phyloP scores from a whole-genome alignment of 192 early-diverging fungal genomes.

The Coemansia sp. region DNA sequence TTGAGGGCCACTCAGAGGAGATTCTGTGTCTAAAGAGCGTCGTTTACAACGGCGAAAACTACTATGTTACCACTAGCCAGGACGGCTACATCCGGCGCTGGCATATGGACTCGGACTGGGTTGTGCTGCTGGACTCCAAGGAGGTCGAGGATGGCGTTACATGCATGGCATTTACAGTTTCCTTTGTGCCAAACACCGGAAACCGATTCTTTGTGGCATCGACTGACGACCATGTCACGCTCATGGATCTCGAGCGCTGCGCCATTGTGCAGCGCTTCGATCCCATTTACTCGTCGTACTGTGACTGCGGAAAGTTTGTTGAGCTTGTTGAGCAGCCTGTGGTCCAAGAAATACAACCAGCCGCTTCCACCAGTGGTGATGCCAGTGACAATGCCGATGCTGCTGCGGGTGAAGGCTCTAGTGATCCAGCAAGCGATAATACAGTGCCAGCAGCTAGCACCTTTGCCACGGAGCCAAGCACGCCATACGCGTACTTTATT shows the following conservation, averaged over 20 bases:
- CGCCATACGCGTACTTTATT: slow-evolving; percentile 76
- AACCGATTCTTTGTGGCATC: slow-evolving; percentile 92
- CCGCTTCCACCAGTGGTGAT: slow-evolving; percentile 6
- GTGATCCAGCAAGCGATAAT: background rate
- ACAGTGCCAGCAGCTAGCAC: background rate
- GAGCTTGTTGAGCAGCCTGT: slow-evolving; percentile 61
- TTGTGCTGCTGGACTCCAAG: slow-evolving; percentile 61
- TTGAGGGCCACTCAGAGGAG: slow-evolving; percentile 88
- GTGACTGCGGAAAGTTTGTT: slow-evolving; percentile 92
- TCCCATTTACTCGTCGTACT: slow-evolving; percentile 86
- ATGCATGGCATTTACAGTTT: slow-evolving; percentile 95
- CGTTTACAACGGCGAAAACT: slow-evolving; percentile 75
- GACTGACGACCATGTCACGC: slow-evolving; percentile 79
- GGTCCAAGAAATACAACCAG: slow-evolving; percentile 29
- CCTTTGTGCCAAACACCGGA: slow-evolving; percentile 90
- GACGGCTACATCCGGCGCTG: slow-evolving; percentile 93
- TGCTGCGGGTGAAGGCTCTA: background rate
- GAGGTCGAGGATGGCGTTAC: slow-evolving; percentile 80
- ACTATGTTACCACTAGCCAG: slow-evolving; percentile 88
- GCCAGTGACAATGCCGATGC: slow-evolving; percentile 26
- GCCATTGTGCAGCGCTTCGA: slow-evolving; percentile 60
- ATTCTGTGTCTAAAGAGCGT: slow-evolving; percentile 79
- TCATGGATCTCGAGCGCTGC: slow-evolving; percentile 88
- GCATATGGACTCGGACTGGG: slow-evolving; percentile 82
- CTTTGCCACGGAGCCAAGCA: slow-evolving; percentile 11